Conservation (phyloP, 2,329 filamentous ascomycete genomes). For the Aureobasidium namibiae region DNA sequence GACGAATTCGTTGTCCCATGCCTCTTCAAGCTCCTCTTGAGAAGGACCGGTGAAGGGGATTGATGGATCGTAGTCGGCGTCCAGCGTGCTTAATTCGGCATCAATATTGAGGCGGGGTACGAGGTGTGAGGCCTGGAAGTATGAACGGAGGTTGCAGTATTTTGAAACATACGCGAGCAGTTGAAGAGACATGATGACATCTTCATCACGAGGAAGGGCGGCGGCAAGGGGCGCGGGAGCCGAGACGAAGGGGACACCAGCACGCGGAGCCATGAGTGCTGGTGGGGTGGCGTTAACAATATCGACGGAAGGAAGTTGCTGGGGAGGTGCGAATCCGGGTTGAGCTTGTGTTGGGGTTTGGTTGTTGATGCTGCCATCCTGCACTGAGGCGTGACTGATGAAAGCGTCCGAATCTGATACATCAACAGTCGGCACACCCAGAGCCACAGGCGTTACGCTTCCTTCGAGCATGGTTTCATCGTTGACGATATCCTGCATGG, state of each 20-base stretch:
- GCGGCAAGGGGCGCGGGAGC: conserved; percentile 61
- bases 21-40: conserved; percentile 53
- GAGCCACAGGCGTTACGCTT: conserved; percentile 57
- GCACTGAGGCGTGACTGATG: conserved; percentile 78
- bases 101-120: conserved; percentile 89
- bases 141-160: conserved; percentile 90
- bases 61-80: conserved; percentile 51
- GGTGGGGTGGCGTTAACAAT: conserved; percentile 67
- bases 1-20: conserved; percentile 85
- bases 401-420: conserved; percentile 88
- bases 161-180: conserved; percentile 96
- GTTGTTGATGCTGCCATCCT: conserved; percentile 79
- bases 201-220: conserved; percentile 92
- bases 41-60: conserved; percentile 25
- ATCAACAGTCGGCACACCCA: conserved; percentile 70
- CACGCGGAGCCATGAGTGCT: conserved; percentile 3
- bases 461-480: conserved; percentile 69
- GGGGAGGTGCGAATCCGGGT: conserved; percentile 7
- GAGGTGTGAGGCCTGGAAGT: conserved; percentile 90
- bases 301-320: conserved; percentile 45
- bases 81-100: conserved; percentile 70
- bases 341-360: conserved; percentile 54
- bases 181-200: conserved; percentile 96
- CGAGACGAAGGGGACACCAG: conserved; percentile 10
- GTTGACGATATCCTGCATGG: conserved; percentile 81